A percentile compares a stretch with the other conserved stretches of the same genome.
Evolutionary conservation across 2,329 filamentous ascomycete species (phyloP).

Genomic region (Arthrobotrys megalospora): DNA sequence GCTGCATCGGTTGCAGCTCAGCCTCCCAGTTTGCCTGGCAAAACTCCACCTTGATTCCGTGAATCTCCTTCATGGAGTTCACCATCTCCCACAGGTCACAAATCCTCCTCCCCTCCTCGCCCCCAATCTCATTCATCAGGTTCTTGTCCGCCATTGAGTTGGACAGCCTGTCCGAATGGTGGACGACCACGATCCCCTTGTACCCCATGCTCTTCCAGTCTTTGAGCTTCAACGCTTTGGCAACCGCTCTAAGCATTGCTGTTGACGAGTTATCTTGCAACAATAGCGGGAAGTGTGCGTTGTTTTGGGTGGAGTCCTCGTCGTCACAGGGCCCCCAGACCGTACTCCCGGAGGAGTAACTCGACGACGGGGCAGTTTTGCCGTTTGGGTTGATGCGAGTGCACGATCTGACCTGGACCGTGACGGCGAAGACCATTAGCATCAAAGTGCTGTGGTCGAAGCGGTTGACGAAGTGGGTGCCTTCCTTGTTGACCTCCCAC

Average conservation of each 20-base stretch:
- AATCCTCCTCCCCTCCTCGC: constrained; percentile 1
- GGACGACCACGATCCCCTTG: background rate
- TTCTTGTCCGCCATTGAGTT: background rate
- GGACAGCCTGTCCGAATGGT: background rate
- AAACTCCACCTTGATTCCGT: background rate
- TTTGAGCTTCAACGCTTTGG: background rate
- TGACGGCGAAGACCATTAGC: background rate
- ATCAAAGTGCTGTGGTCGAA: constrained; percentile 21
- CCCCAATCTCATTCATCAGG: constrained; percentile 1
- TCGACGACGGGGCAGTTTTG: too few species aligned
- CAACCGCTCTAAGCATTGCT: constrained; percentile 13
- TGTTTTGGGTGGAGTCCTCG: background rate
- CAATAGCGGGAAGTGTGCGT: constrained; percentile 19
- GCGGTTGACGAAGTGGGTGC: background rate
- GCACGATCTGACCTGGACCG: background rate
- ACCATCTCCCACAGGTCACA: constrained; percentile 11
- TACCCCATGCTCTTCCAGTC: constrained; percentile 36
- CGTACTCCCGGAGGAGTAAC: background rate
- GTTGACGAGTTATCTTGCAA: background rate
- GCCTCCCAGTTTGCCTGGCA: background rate
- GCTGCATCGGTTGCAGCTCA: background rate
- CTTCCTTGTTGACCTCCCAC: background rate
- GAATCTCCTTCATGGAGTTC: constrained; percentile 1
- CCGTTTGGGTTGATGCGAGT: background rate
- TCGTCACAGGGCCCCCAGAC: background rate